Evolutionary conservation across 1,139 yeast genomes (phyloP).

Genomic region (Geotrichum europaeum): DNA sequence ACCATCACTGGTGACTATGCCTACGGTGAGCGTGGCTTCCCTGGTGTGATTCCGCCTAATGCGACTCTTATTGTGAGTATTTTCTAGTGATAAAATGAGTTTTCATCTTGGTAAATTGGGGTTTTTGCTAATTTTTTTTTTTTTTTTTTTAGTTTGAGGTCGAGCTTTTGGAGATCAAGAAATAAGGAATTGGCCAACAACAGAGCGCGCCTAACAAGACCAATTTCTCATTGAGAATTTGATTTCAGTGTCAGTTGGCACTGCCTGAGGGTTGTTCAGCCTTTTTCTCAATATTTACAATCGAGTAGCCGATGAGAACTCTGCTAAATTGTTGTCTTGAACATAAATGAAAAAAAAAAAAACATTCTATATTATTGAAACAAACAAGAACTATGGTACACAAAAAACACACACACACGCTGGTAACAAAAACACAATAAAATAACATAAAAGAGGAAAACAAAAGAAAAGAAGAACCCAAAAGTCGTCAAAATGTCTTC

Average conservation of each 20-base stretch:
- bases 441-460: neutral
- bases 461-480: neutral
- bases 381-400: neutral
- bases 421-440: neutral
- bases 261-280: neutral
- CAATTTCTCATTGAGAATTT: neutral
- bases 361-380: neutral
- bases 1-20: slow-evolving; percentile 92
- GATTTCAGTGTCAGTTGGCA: too few species aligned
- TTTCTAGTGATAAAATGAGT: neutral
- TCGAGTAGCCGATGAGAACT: neutral
- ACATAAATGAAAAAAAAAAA: neutral
- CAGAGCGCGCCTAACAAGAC: neutral
- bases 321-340: neutral
- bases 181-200: neutral
- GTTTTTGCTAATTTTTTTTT: neutral
- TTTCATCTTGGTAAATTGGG: neutral
- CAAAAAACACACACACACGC: neutral
- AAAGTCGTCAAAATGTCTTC: neutral
- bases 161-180: slow-evolving; percentile 74
- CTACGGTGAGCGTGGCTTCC: slow-evolving; percentile 91
- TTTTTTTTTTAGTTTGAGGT: slow-evolving; percentile 55
- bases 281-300: neutral
- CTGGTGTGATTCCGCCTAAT: slow-evolving; percentile 92
- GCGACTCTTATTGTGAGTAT: slow-evolving; percentile 62